These are phyloP conservation scores for Lipomyces mesembrius DNA, from an alignment of 805 yeast genomes.

Conservation along the genomic window DNA sequence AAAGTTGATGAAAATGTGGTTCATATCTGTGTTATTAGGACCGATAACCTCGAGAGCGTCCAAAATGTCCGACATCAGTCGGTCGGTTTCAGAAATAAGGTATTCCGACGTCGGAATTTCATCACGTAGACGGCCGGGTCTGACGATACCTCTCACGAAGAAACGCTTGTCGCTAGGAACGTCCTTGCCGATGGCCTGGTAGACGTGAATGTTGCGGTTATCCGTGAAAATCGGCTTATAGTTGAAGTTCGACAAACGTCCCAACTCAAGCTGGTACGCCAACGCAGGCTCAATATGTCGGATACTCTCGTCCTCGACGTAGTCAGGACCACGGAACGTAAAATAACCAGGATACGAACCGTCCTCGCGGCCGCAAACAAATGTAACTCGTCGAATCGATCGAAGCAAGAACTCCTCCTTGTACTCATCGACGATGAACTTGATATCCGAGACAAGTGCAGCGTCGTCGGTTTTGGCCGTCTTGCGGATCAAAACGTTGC, in stretches of 20 bases:
- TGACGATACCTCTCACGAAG: conserved; percentile 94
- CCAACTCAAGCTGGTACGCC: conserved; percentile 95
- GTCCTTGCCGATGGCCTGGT: conserved; percentile 93
- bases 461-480: conserved; percentile 73
- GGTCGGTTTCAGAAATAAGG: conserved; percentile 92
- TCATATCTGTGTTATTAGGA: conserved; percentile 91
- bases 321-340: conserved; percentile 89
- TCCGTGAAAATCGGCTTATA: conserved; percentile 94
- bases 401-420: conserved; percentile 71
- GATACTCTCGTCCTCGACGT: conserved; percentile 84
- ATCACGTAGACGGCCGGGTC: conserved; percentile 93
- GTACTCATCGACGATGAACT: conserved; percentile 67
- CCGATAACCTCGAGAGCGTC: conserved; percentile 95
- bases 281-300: conserved; percentile 98
- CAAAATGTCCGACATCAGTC: conserved; percentile 92
- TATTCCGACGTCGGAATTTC: conserved; percentile 93
- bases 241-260: conserved; percentile 91
- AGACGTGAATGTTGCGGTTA: conserved; percentile 96
- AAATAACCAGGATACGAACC: conserved; percentile 94
- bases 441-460: conserved; percentile 65
- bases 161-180: conserved; percentile 92
- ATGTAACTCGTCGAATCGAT: conserved; percentile 88
- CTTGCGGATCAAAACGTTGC: conserved; percentile 75
- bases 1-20: conserved; percentile 96
- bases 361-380: conserved; percentile 78